A percentile compares a stretch with the other conserved stretches of the same genome.
These are phyloP conservation scores for Torulaspora quercuum DNA, from an alignment of 805 yeast genomes.

Conservation along the genomic window DNA sequence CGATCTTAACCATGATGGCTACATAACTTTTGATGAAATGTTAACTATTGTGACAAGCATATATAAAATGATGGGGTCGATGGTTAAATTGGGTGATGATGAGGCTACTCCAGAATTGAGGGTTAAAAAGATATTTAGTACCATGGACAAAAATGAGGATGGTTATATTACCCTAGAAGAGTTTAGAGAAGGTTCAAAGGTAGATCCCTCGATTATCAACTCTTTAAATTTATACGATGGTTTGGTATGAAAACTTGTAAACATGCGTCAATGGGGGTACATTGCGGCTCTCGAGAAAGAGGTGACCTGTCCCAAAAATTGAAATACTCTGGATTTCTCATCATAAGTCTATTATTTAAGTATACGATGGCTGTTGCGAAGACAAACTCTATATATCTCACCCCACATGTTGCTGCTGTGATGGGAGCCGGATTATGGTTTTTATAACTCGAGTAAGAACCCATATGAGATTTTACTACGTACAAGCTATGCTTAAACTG, in stretches of 20 bases:
- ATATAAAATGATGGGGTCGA: conserved; percentile 92
- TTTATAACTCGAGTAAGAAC: too few species aligned
- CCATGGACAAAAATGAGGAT: conserved; percentile 67
- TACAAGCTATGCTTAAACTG: too few species aligned
- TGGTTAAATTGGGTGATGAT: conserved; percentile 84
- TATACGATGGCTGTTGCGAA: too few species aligned
- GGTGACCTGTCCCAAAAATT: too few species aligned
- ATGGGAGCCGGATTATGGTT: too few species aligned
- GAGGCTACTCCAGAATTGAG: conserved; percentile 90
- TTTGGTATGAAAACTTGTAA: conserved; percentile 51
- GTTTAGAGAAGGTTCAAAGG: conserved; percentile 73
- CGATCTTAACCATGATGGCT: conserved; percentile 78
- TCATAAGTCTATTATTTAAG: too few species aligned
- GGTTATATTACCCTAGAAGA: conserved; percentile 76
- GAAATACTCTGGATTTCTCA: too few species aligned
- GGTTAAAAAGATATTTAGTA: conserved; percentile 71
- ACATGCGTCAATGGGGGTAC: too few species aligned
- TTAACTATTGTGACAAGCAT: conserved; percentile 74
- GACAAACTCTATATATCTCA: too few species aligned
- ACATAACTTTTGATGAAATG: conserved; percentile 73
- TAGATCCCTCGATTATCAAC: conserved; percentile 70
- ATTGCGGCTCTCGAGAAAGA: too few species aligned
- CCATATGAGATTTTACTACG: too few species aligned
- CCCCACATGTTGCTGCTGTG: too few species aligned
- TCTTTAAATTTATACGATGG: conserved; percentile 82